A percentile compares a stretch with the other conserved stretches of the same genome.
Conservation (phyloP, 441 rosid genomes). For the Gossypium gossypioides region DNA sequence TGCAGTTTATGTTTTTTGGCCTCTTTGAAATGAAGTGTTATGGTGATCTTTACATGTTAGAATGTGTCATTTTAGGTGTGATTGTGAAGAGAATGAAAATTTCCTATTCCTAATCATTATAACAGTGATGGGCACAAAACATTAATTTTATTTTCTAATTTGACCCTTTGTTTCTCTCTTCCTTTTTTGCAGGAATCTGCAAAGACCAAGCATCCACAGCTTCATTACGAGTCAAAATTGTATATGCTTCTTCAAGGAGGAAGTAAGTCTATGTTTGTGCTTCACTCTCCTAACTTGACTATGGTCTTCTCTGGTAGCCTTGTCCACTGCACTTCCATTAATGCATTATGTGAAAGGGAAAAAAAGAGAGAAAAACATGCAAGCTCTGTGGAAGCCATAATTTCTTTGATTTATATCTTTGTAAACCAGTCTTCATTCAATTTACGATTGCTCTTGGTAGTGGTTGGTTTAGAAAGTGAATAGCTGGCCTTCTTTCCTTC, state of each 20-base stretch:
- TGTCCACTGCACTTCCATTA: background rate
- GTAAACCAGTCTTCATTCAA: background rate
- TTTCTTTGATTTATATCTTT: background rate
- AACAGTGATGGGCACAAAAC: background rate
- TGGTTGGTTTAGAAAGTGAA: background rate
- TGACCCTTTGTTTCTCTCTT: background rate
- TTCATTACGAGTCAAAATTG: conserved; percentile 90
- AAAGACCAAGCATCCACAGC: conserved; percentile 92
- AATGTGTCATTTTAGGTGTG: background rate
- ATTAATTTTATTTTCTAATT: background rate
- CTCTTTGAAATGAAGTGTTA: background rate
- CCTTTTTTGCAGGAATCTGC: conserved; percentile 63
- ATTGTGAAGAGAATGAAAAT: background rate
- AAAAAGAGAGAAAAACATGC: background rate
- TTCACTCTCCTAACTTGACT: background rate
- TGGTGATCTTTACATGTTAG: background rate
- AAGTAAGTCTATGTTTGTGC: conserved; percentile 38
- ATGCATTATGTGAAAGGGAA: background rate
- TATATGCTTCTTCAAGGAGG: conserved; percentile 99
- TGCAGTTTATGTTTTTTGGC: background rate
- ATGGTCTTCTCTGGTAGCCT: background rate
- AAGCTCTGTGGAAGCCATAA: background rate
- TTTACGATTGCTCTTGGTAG: background rate
- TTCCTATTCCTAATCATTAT: background rate
- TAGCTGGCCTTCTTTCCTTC: background rate